Conservation (phyloP, 73 alveolate genomes). For the Paraurostyla sp. region DNA sequence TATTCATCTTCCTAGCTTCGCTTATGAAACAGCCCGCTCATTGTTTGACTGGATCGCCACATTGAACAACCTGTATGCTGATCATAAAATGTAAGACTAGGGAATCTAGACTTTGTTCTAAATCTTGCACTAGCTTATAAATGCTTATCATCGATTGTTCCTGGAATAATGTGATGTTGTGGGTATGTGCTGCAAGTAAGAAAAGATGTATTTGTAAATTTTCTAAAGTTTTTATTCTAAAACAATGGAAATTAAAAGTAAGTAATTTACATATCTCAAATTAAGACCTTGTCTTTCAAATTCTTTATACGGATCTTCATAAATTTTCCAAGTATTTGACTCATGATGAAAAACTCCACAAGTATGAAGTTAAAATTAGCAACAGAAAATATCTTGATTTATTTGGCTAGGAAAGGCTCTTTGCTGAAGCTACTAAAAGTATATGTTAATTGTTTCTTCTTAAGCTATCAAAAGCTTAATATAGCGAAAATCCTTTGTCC, state of each 20-base stretch:
- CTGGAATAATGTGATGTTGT: constrained; percentile 78
- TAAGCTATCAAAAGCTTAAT: not conserved
- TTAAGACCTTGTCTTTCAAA: constrained; percentile 76
- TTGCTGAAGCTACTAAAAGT: not conserved
- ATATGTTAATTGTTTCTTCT: not conserved
- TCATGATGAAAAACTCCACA: constrained; percentile 42
- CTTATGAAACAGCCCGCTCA: constrained; percentile 24
- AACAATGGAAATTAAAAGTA: not conserved
- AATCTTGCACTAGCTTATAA: constrained; percentile 73
- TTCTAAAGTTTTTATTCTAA: constrained; percentile 43
- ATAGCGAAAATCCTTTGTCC: constrained; percentile 16
- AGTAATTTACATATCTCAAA: constrained; percentile 50
- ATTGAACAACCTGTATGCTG: constrained; percentile 74
- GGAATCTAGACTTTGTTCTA: constrained; percentile 90
- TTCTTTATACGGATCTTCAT: constrained; percentile 72
- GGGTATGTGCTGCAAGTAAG: constrained; percentile 87
- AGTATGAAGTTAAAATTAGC: not conserved
- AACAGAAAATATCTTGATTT: not conserved
- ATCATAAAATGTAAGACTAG: constrained; percentile 84
- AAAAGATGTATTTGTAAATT: constrained; percentile 51
- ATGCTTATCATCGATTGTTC: constrained; percentile 65
- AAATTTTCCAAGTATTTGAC: constrained; percentile 77
- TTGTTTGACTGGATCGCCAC: constrained; percentile 86
- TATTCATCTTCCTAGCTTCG: constrained; percentile 77
- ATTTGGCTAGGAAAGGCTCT: not conserved